Base-by-base conservation (phyloP, 2,329 filamentous ascomycete genomes). In the Paraphaeosphaeria sporulosa region DNA sequence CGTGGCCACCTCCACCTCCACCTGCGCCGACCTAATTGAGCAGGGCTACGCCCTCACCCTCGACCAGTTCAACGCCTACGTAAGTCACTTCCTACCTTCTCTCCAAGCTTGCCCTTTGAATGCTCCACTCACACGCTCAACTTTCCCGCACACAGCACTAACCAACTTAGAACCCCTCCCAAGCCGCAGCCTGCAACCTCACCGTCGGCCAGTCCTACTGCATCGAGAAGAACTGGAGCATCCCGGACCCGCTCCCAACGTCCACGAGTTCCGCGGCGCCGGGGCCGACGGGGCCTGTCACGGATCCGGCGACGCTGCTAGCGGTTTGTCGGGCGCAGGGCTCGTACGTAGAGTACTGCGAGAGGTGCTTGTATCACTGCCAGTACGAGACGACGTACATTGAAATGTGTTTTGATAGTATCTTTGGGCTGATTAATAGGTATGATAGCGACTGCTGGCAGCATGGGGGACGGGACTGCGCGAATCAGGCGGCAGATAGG, bases 361-460 rank as follows among this genome's bases (percentile, higher is more conserved):
- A 30, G 30, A 17, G 43, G 15, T 56, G 53, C 23, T 12, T 56
- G 8, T 17, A 7, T 8, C 43, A 30, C 17, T 56, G 53, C 17
- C 19, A 36, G 43, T 30, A 27, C 23, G 27, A 49, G 8, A 56
- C 42, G 13, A 48, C 30, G 15, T 38, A 47, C 10, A 43, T 56
- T 7, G 19, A 17, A 30, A 15, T 38, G 42, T 56, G 53, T 25
- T 56, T 56, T 19, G 4, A 40, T 3, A 56, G 53, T 43, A 38
- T 27, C 4, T 56, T 56, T 21, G 17, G 21, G 10, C 27, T 30
- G 3, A 56, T 56, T 17, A 56, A 56, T 21, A 48, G 47, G 9
- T 56, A 56, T 32, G 53, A 56, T 10, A 56, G 53, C 19, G 43
- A 56, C 43, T 56, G 53, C 15, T 56, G 53, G 53, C 53, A 56